Evolutionary conservation across 352 stramenopile species (phyloP).

Genomic region (Globisporangium rhizosaccharum): DNA sequence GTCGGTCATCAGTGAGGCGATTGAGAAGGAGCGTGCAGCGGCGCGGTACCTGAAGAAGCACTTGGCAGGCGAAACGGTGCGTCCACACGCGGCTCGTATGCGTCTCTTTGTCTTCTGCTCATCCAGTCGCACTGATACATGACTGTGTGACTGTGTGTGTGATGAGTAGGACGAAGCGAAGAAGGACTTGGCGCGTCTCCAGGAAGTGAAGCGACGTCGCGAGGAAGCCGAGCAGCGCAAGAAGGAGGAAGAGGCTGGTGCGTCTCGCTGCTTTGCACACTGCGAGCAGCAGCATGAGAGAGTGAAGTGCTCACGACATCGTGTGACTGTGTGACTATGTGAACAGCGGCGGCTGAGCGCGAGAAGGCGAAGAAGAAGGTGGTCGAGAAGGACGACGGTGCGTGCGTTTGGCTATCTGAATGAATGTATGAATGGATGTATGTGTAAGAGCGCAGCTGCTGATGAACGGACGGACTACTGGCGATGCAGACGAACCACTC

Average conservation of each 20-base stretch:
- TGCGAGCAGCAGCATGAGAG: not conserved
- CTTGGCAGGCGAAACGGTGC: slow-evolving; percentile 74
- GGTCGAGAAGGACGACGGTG: slow-evolving; percentile 55
- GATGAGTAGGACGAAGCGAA: slow-evolving; percentile 64
- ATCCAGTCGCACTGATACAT: not conserved
- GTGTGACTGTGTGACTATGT: not conserved
- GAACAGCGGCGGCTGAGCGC: slow-evolving; percentile 42
- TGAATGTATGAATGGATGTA: not conserved
- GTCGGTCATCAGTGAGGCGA: slow-evolving; percentile 41
- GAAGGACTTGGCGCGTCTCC: slow-evolving; percentile 74
- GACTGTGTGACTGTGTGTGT: not conserved
- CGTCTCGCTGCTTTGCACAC: slow-evolving; percentile 4
- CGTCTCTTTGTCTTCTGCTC: not conserved
- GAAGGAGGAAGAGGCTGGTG: slow-evolving; percentile 76
- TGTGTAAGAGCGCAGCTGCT: not conserved
- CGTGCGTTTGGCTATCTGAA: slow-evolving; percentile 7
- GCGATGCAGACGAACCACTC: slow-evolving; percentile 56
- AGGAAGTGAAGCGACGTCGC: slow-evolving; percentile 73
- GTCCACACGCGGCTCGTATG: not conserved
- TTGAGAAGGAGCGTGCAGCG: slow-evolving; percentile 76
- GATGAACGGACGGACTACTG: not conserved
- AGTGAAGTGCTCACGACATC: not conserved
- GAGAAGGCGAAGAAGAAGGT: slow-evolving; percentile 66
- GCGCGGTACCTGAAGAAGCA: slow-evolving; percentile 83
- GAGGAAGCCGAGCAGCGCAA: slow-evolving; percentile 77